A percentile compares a stretch with the other conserved stretches of the same genome.
These are phyloP conservation scores for Alternaria brassicicola DNA, from an alignment of 2,329 filamentous ascomycete species.

Conservation along the genomic window DNA sequence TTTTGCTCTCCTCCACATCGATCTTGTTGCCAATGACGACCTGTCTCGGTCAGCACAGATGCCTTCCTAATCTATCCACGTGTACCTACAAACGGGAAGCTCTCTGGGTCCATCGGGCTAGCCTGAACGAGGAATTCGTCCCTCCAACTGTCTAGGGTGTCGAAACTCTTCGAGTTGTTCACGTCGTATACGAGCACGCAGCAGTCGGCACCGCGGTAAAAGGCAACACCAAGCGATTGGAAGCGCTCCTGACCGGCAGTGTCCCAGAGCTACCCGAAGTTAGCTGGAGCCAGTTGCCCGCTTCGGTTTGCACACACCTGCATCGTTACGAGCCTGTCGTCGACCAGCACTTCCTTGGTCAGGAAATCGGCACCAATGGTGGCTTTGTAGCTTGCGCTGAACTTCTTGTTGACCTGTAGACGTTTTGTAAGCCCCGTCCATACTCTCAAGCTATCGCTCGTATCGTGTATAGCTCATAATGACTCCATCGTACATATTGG, in stretches of 20 bases:
- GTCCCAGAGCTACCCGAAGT: conserved; percentile 79
- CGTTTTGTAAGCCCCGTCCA: conserved; percentile 15
- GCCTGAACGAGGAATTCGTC: conserved; percentile 99
- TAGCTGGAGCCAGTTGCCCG: conserved; percentile 22
- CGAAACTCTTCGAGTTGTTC: conserved; percentile 99
- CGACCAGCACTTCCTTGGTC: conserved; percentile 95
- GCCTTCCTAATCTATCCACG: conserved; percentile 16
- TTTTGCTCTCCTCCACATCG: conserved; percentile 96
- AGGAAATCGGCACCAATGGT: conserved; percentile 99
- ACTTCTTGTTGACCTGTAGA: conserved; percentile 97
- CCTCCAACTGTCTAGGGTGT: conserved; percentile 96
- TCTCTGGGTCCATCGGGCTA: conserved; percentile 93
- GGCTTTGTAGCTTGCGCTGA: conserved; percentile 99
- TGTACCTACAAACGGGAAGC: conserved; percentile 86
- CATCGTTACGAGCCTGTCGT: conserved; percentile 98
- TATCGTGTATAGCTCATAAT: background rate
- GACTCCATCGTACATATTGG: conserved; percentile 84
- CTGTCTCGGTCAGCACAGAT: conserved; percentile 53
- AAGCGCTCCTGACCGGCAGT: conserved; percentile 97
- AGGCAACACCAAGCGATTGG: conserved; percentile 94
- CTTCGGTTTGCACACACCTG: conserved; percentile 66
- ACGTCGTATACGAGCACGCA: conserved; percentile 98
- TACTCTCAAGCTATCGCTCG: background rate
- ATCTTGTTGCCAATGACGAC: conserved; percentile 99
- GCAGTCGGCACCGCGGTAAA: conserved; percentile 97